A percentile compares a stretch with the other conserved stretches of the same genome.
These are phyloP conservation scores for Thielaviopsis musarum DNA, from an alignment of 2,329 filamentous ascomycete species.

Conservation along the genomic window DNA sequence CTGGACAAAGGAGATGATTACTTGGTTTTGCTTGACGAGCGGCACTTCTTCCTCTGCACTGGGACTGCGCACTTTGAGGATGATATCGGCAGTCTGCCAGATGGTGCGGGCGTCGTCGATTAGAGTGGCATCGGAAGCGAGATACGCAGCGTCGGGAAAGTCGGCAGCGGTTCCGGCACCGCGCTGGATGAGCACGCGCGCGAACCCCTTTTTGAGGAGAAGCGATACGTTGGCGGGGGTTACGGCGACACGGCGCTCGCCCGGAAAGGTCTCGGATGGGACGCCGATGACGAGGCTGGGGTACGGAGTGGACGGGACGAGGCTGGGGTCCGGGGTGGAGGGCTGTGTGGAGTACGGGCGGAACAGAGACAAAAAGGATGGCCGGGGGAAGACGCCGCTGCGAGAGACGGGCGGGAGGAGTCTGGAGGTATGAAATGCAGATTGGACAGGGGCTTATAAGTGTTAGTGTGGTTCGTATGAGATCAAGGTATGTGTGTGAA, in stretches of 20 bases:
- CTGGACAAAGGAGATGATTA: constrained; percentile 69
- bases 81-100: constrained; percentile 59
- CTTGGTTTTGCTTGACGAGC: constrained; percentile 49
- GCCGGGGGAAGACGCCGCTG: neutral
- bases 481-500: neutral
- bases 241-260: constrained; percentile 69
- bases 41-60: constrained; percentile 48
- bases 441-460: neutral
- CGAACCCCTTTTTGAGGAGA: constrained; percentile 72
- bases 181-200: constrained; percentile 58
- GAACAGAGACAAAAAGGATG: neutral
- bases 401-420: neutral
- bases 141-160: constrained; percentile 62
- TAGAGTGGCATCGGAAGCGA: constrained; percentile 59
- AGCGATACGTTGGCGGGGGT: constrained; percentile 71
- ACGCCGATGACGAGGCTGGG: constrained; percentile 59
- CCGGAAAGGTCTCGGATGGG: constrained; percentile 59
- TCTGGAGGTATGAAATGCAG: neutral
- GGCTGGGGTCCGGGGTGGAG: neutral
- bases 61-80: constrained; percentile 71
- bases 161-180: constrained; percentile 65
- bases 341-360: neutral
- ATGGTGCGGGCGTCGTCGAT: constrained; percentile 50
- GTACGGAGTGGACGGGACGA: constrained; percentile 43
- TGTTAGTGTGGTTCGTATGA: neutral